Base-by-base conservation (phyloP, 1,284 basidiomycete species). In the Porphyrellus sp. region DNA sequence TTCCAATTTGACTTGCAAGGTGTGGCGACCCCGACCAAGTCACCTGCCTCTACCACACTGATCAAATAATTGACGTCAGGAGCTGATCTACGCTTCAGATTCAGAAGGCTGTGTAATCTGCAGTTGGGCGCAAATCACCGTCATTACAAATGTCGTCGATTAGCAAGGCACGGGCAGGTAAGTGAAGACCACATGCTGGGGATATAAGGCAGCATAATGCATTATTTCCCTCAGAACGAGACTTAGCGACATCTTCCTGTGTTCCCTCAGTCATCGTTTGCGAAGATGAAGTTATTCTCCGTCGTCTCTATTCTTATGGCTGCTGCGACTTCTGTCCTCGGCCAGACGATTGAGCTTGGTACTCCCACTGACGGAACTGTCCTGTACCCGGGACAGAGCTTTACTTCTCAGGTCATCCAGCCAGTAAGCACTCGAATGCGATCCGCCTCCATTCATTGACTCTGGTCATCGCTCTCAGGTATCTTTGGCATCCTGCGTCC, bases 291-390 rank as follows among this genome's bases (percentile, higher is more conserved):
- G 37, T 5, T 54, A n/a, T 9, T 59, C 27, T 3, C 51, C 20
- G 12, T 27, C 15, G 28, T 55, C 21, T 31, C 46, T 44, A 20
- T 56, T 18, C 38, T 68, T 7, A 31, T 34, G 20, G 28, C 46
- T 16, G 48, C 38, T 5, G 54, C 46, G 6, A 50, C 33, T 0
- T 48, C 53, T 33, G 58, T 57, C 11, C 37, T 67, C 12, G 57
- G 64, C 6, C 68, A 67, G 49, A 68, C 65, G 1, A 68, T 70
- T 12, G 49, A 59, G 35, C 38, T 70, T 5, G 67, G 65, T 30
- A 5, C 30, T 20, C 67, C 68, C 13, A 48, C 51, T 5, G 16
- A 56, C 4, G 61, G 66, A 6, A 28, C 53, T 8, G 31, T 58
- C 21, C 23, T 67, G 20, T 6, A 0, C 5, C 51, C n/a, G 9